Conservation (phyloP, 306 rosid species). For the Malus orientalis region DNA sequence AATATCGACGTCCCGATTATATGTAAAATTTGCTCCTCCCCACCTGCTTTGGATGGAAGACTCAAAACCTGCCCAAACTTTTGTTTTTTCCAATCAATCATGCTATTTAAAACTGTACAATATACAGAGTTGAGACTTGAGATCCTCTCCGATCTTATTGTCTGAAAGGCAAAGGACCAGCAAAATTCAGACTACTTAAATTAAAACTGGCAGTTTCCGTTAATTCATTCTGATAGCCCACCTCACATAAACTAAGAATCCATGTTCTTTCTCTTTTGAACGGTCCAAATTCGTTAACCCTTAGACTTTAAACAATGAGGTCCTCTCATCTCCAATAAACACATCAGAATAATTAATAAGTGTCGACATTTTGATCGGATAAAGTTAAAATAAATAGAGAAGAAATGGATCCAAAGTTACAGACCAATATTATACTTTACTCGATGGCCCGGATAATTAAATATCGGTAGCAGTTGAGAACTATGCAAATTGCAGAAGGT, state of each 20-base stretch:
- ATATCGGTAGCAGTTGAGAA: neutral
- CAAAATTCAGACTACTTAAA: no score
- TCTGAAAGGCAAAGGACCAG: no score
- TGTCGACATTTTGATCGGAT: constrained; percentile 1
- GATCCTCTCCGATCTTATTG: no score
- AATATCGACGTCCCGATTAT: neutral
- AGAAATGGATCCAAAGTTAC: constrained; percentile 23
- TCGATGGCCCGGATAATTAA: neutral
- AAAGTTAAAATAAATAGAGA: constrained; percentile 15
- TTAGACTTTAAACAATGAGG: no score
- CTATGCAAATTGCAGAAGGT: neutral
- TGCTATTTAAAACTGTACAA: no score
- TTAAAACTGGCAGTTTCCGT: no score
- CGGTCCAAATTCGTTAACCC: no score
- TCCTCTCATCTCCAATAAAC: neutral
- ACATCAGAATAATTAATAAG: constrained; percentile 18
- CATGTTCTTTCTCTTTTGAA: no score
- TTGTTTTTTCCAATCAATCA: neutral
- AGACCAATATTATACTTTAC: neutral
- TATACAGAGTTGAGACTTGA: no score
- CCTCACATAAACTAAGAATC: accelerated
- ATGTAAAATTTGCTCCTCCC: neutral
- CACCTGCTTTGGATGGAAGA: neutral
- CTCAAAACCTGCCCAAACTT: constrained; percentile 12
- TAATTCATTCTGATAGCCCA: no score